These are phyloP conservation scores for Lentinula detonsa DNA, from an alignment of 768 basidiomycete species.

Conservation along the genomic window DNA sequence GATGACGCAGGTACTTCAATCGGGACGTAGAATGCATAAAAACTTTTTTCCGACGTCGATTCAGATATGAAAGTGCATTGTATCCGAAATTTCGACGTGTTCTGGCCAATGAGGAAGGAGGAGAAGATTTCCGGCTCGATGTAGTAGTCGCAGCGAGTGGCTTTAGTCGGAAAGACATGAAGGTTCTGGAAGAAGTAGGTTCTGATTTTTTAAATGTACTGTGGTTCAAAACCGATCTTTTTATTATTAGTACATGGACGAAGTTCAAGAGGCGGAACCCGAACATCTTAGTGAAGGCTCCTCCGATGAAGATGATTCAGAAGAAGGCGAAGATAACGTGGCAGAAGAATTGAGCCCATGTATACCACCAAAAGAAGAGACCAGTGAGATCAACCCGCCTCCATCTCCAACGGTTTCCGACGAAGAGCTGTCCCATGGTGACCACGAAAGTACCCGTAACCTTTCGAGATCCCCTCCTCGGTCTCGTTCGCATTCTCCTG, in stretches of 20 bases:
- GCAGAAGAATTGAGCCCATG: conserved; percentile 28
- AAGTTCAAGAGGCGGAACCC: conserved; percentile 22
- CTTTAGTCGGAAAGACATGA: conserved; percentile 80
- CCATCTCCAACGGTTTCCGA: not conserved
- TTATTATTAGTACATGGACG: conserved; percentile 57
- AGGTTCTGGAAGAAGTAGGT: conserved; percentile 76
- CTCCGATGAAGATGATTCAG: not conserved
- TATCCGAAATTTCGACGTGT: conserved; percentile 82
- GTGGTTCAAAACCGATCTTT: conserved; percentile 8
- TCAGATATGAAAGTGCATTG: conserved; percentile 85
- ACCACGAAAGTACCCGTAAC: conserved; percentile 12
- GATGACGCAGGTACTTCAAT: conserved; percentile 86
- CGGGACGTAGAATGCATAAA: conserved; percentile 97
- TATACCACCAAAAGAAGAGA: conserved; percentile 20
- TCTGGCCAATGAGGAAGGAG: conserved; percentile 38
- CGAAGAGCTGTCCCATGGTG: not conserved
- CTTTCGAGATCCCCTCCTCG: conserved; percentile 48
- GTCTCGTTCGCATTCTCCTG: conserved; percentile 41
- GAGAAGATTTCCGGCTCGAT: conserved; percentile 71
- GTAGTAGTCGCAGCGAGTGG: conserved; percentile 93
- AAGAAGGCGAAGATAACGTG: conserved; percentile 22
- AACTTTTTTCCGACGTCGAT: conserved; percentile 85
- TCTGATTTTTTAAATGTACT: conserved; percentile 13
- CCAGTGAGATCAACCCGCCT: not conserved
- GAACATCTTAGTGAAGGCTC: conserved; percentile 9